These are phyloP conservation scores for Fusarium chuoi DNA, from an alignment of 2,329 filamentous ascomycete genomes.

Conservation along the genomic window DNA sequence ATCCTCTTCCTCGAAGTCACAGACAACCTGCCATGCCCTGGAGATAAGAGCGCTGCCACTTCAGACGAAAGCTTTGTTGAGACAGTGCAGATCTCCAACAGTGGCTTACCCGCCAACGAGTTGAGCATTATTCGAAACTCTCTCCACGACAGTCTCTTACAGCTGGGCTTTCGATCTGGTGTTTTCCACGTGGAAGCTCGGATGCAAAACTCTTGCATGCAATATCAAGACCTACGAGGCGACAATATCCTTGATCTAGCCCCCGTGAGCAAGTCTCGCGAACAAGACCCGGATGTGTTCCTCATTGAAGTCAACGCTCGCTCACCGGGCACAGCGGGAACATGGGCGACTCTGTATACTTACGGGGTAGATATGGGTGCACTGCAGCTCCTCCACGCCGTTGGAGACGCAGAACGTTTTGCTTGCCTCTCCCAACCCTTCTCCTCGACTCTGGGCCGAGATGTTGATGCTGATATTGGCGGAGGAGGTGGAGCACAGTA, in stretches of 20 bases:
- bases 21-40: not conserved
- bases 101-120: not conserved
- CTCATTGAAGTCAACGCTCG: not conserved
- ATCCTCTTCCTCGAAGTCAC: not conserved
- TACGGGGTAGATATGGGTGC: not conserved
- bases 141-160: not conserved
- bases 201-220: not conserved
- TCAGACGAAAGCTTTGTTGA: not conserved
- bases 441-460: not conserved
- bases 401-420: not conserved
- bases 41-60: not conserved
- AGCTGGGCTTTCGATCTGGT: not conserved
- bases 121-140: not conserved
- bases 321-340: not conserved
- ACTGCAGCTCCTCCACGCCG: not conserved
- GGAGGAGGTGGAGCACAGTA: not conserved
- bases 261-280: not conserved
- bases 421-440: not conserved
- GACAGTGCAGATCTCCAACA: not conserved
- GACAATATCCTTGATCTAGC: not conserved
- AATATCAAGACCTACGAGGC: not conserved
- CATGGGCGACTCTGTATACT: not conserved
- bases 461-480: not conserved
- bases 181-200: not conserved
- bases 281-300: not conserved